Evolutionary conservation across 306 rosid species (phyloP).

Genomic region (Hippophae gyantsensis): DNA sequence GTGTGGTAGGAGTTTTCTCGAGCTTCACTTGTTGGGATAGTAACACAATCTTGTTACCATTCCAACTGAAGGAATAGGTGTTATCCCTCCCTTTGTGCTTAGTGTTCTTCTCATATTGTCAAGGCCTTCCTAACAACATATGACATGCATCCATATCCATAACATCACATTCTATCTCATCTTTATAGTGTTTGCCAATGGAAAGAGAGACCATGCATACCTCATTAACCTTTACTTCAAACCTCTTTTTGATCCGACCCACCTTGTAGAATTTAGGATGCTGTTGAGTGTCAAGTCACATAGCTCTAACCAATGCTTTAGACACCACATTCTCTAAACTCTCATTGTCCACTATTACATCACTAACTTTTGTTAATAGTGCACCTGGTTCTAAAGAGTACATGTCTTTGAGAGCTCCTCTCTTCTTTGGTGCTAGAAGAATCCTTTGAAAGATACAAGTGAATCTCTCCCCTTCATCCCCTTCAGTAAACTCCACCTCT

Average conservation of each 20-base stretch:
- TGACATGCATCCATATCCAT: background rate
- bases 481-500: background rate
- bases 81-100: background rate
- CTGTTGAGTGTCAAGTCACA: background rate
- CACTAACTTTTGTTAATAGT: background rate
- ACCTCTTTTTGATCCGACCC: background rate
- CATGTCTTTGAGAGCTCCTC: too few relatives aligned
- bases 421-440: too few relatives aligned
- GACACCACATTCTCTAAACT: background rate
- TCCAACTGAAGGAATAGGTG: background rate
- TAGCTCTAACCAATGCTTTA: background rate
- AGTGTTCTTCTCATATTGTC: background rate
- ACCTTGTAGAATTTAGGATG: background rate
- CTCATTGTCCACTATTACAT: background rate
- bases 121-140: background rate
- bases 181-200: too few relatives aligned
- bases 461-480: background rate
- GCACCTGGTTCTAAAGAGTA: background rate
- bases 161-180: too few relatives aligned
- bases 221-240: too few relatives aligned
- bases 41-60: background rate
- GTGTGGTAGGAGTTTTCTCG: background rate
- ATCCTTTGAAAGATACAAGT: too few relatives aligned
- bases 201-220: too few relatives aligned
- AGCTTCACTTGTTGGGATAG: background rate